phyloP scores from a whole-genome alignment of 2,329 filamentous ascomycete species.

The Cercospora nicotianae region DNA sequence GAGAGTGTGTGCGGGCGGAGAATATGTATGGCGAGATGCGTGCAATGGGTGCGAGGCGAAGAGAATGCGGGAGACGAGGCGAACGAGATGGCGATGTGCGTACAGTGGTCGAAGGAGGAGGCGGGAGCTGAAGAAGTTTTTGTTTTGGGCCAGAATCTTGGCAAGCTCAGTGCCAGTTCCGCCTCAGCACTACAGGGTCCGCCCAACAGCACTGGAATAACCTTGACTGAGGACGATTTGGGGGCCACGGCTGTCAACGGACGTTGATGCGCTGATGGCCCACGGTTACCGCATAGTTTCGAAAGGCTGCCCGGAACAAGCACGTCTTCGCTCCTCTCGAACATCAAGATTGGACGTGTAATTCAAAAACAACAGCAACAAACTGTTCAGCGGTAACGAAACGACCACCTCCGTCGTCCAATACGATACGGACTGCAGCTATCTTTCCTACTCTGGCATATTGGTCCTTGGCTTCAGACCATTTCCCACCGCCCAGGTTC shows the following conservation, averaged over 20 bases:
- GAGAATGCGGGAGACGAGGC: not conserved
- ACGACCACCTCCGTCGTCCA: rapidly evolving
- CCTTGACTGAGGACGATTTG: no score
- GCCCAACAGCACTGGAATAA: not conserved
- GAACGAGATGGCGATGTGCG: not conserved
- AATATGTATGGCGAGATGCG: not conserved
- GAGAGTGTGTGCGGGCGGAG: not conserved
- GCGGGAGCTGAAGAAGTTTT: not conserved
- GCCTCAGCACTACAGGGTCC: not conserved
- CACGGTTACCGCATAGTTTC: not conserved
- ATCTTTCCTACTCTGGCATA: no score
- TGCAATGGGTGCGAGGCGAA: not conserved
- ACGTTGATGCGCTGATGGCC: not conserved
- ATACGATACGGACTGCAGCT: no score
- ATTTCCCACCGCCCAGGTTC: no score
- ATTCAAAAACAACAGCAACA: not conserved
- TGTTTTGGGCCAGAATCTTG: not conserved
- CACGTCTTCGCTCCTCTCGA: not conserved
- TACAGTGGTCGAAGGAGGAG: not conserved
- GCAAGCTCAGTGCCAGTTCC: not conserved
- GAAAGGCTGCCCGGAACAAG: no score
- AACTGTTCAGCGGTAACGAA: rapidly evolving
- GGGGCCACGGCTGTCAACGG: no score
- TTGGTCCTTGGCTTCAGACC: no score
- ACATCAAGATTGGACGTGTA: not conserved